Conservation (phyloP, 805 yeast species). For the Saturnispora quitensis region DNA sequence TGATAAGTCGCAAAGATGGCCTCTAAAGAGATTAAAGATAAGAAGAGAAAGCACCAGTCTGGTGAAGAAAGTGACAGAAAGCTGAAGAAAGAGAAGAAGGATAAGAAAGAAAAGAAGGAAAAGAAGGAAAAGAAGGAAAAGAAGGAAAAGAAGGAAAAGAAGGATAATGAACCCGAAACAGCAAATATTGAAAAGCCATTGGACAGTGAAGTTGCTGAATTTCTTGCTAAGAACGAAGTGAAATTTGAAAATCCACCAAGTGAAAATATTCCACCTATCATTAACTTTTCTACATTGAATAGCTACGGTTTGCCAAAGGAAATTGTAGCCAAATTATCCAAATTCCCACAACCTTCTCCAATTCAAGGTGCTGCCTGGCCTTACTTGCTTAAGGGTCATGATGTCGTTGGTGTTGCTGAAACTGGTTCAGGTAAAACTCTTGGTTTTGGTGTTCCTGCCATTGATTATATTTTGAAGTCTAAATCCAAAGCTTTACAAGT, state of each 20-base stretch:
- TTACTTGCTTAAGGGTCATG: slow-evolving; percentile 58
- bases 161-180: slow-evolving; percentile 15
- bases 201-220: slow-evolving; percentile 50
- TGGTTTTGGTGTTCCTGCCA: slow-evolving; percentile 97
- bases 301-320: slow-evolving; percentile 38
- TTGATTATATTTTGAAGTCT: slow-evolving; percentile 49
- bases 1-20: slow-evolving; percentile 16
- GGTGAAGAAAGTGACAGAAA: slow-evolving; percentile 19
- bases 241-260: slow-evolving; percentile 60
- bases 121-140: slow-evolving; percentile 29
- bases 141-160: slow-evolving; percentile 20
- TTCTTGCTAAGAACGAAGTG: slow-evolving; percentile 64
- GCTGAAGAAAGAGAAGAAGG: slow-evolving; percentile 28
- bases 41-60: slow-evolving; percentile 21
- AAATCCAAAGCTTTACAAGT: slow-evolving; percentile 53
- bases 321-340: slow-evolving; percentile 51
- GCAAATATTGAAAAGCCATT: slow-evolving; percentile 19
- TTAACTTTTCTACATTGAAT: slow-evolving; percentile 53
- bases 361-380: slow-evolving; percentile 78
- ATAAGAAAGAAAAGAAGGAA: slow-evolving; percentile 33
- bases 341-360: slow-evolving; percentile 89
- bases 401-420: slow-evolving; percentile 90
- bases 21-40: slow-evolving; percentile 21
- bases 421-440: slow-evolving; percentile 97
- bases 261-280: slow-evolving; percentile 52